phyloP scores from a whole-genome alignment of 768 basidiomycete genomes.

The Leccinum subgranulosum region DNA sequence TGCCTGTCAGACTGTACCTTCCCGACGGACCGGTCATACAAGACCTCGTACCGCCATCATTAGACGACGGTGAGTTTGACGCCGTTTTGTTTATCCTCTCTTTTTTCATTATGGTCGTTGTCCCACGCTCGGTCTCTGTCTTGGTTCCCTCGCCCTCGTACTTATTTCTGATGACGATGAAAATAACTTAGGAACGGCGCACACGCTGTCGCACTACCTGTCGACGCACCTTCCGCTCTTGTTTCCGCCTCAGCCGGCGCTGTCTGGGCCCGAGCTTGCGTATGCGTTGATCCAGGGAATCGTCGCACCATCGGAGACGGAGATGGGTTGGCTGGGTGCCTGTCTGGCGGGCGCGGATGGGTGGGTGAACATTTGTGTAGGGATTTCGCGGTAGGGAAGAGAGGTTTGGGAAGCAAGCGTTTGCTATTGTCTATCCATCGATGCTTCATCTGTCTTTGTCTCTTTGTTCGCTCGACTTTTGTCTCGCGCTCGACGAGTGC shows the following conservation, averaged over 20 bases:
- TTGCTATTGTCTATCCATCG: background rate
- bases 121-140: background rate
- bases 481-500: background rate
- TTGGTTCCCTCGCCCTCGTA: background rate
- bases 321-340: constrained; percentile 92
- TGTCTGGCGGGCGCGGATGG: constrained; percentile 93
- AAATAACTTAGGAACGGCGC: constrained; percentile 54
- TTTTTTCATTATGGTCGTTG: background rate
- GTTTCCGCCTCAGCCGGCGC: constrained; percentile 54
- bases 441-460: background rate
- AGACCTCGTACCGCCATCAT: constrained; percentile 78
- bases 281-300: constrained; percentile 86
- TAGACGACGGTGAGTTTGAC: constrained; percentile 63
- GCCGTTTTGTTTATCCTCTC: background rate
- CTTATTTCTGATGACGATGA: background rate
- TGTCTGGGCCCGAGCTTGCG: constrained; percentile 50
- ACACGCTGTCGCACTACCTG: constrained; percentile 69
- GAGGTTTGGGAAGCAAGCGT: background rate
- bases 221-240: constrained; percentile 75
- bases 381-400: constrained; percentile 34
- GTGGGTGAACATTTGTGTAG: constrained; percentile 89
- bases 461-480: background rate
- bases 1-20: constrained; percentile 87
- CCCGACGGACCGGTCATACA: constrained; percentile 90
- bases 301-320: constrained; percentile 74